phyloP scores from a whole-genome alignment of 2,329 filamentous ascomycete species.

The Colletotrichum echinochloae region DNA sequence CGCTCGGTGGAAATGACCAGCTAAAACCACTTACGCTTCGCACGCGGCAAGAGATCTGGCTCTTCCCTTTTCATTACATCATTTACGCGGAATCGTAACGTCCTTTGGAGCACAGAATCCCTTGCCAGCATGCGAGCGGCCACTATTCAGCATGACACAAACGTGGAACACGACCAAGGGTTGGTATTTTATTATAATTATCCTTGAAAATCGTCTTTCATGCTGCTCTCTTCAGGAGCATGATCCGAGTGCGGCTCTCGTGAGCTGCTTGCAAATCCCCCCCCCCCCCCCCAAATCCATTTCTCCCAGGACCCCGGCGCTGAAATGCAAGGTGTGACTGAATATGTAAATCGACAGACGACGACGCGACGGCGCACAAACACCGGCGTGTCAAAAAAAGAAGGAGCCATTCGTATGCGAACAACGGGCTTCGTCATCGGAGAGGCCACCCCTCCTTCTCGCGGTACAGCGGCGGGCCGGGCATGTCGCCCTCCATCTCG shows the following conservation, averaged over 20 bases:
- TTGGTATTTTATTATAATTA: conserved; percentile 2
- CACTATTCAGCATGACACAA: too few species aligned
- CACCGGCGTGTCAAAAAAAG: background rate
- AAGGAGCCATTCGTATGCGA: background rate
- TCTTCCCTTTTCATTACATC: background rate
- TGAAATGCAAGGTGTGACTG: conserved; percentile 9
- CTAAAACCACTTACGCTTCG: background rate
- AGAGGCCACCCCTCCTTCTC: conserved; percentile 36
- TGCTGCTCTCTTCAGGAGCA: background rate
- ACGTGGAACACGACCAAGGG: background rate
- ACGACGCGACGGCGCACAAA: background rate
- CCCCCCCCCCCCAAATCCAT: too few species aligned
- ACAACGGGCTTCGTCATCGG: conserved; percentile 1
- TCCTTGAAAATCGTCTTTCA: background rate
- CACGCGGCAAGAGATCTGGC: accelerated
- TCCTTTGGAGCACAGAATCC: too few species aligned
- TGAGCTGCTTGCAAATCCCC: background rate
- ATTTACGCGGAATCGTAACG: too few species aligned
- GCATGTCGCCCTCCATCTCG: conserved; percentile 38
- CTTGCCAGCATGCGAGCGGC: too few species aligned
- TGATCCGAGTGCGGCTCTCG: background rate
- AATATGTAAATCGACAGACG: background rate
- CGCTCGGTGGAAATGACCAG: background rate
- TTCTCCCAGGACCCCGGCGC: conserved; percentile 30
- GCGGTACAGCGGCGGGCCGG: conserved; percentile 35